Conservation (phyloP, 768 basidiomycete species). For the Mycena vitilis region DNA sequence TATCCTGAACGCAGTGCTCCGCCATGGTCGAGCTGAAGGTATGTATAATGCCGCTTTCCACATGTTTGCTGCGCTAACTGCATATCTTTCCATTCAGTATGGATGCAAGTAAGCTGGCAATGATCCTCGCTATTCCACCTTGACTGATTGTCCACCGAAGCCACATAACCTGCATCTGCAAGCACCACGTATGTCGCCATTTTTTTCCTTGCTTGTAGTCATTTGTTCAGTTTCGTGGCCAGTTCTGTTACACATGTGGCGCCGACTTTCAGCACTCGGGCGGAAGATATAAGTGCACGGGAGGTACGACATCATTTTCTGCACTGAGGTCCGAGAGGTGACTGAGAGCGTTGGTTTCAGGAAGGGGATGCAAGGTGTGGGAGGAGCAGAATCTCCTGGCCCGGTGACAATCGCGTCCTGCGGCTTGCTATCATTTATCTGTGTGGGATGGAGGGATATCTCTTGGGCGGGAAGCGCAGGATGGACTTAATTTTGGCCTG, state of each 20-base stretch:
- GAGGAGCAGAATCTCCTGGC: constrained; percentile 38
- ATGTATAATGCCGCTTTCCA: constrained; percentile 10
- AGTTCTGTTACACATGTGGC: constrained; percentile 40
- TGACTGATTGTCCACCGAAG: constrained; percentile 8
- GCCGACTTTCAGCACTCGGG: constrained; percentile 37
- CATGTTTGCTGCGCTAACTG: not conserved
- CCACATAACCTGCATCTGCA: constrained; percentile 39
- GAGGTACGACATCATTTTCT: constrained; percentile 22
- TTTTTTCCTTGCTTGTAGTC: not conserved
- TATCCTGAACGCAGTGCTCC: constrained; percentile 30
- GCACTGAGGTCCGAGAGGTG: too few species aligned
- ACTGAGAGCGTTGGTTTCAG: constrained; percentile 5
- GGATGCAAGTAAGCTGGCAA: constrained; percentile 37
- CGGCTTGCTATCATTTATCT: too few species aligned
- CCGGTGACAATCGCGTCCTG: constrained; percentile 5
- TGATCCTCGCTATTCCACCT: too few species aligned
- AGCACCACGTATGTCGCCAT: constrained; percentile 36
- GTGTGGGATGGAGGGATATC: too few species aligned
- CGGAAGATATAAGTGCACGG: constrained; percentile 37
- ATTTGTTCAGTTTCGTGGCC: not conserved
- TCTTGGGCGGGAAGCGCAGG: too few species aligned
- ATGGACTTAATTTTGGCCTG: not conserved
- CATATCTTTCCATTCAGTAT: constrained; percentile 8
- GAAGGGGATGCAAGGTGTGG: constrained; percentile 38
- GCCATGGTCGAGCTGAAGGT: constrained; percentile 47